phyloP scores from a whole-genome alignment of 2,329 filamentous ascomycete genomes.

The Rhynchosporium agropyri region DNA sequence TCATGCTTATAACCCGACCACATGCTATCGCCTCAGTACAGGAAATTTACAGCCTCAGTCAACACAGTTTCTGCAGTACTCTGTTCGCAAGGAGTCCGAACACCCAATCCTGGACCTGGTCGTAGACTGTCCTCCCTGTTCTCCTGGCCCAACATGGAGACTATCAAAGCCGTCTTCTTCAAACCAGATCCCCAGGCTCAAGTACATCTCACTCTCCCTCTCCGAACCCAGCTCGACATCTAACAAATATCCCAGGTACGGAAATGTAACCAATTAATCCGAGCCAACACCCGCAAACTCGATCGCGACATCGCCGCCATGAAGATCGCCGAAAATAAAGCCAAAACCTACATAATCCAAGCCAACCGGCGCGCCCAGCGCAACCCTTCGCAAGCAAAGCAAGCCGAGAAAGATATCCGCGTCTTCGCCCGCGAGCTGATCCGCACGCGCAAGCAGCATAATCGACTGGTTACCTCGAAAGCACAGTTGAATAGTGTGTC shows the following conservation, averaged over 20 bases:
- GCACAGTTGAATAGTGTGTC: slow-evolving; percentile 90
- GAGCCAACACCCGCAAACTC: slow-evolving; percentile 87
- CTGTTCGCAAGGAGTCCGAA: neutral
- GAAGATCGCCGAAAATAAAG: slow-evolving; percentile 79
- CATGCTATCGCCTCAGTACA: neutral
- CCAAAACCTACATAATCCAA: slow-evolving; percentile 80
- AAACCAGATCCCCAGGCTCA: slow-evolving; percentile 93
- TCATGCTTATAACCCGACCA: slow-evolving; percentile 4
- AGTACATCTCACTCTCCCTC: slow-evolving; percentile 53
- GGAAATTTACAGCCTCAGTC: neutral
- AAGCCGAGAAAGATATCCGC: slow-evolving; percentile 81
- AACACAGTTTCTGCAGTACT: neutral
- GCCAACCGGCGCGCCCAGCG: slow-evolving; percentile 80
- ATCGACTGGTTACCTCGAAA: slow-evolving; percentile 80
- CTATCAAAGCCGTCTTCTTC: slow-evolving; percentile 81
- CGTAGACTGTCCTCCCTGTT: slow-evolving; percentile 25
- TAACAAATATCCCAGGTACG: slow-evolving; percentile 65
- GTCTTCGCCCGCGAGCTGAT: slow-evolving; percentile 88
- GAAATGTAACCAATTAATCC: slow-evolving; percentile 92
- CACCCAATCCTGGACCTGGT: neutral
- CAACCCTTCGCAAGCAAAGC: slow-evolving; percentile 75
- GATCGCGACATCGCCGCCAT: slow-evolving; percentile 87
- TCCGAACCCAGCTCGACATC: slow-evolving; percentile 13
- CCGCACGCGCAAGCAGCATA: slow-evolving; percentile 73
- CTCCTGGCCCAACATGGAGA: slow-evolving; percentile 67